Percentiles rank a stretch among this genome's conserved stretches.
Conservation (phyloP, 805 yeast species). For the Isabelozyma heimii region DNA sequence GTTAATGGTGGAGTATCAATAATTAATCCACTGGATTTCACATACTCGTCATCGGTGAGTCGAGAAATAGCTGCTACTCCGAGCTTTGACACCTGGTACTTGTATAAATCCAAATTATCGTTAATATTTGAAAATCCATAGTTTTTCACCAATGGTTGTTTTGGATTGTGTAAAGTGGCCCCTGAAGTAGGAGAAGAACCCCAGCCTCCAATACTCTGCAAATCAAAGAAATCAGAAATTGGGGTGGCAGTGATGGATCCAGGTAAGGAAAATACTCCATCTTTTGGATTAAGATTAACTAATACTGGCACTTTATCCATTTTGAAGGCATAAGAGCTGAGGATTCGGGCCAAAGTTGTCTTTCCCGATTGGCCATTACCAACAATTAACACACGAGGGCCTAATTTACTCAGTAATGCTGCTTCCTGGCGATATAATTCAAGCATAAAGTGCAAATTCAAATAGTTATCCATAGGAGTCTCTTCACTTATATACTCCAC, state of each 20-base stretch:
- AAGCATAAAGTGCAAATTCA: constrained; percentile 73
- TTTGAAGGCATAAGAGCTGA: constrained; percentile 75
- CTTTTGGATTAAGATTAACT: constrained; percentile 76
- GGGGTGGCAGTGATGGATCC: constrained; percentile 86
- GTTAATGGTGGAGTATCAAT: constrained; percentile 72
- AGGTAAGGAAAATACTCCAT: constrained; percentile 71
- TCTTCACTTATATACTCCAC: constrained; percentile 71
- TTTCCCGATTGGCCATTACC: constrained; percentile 81
- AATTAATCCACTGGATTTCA: constrained; percentile 54
- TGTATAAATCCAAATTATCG: constrained; percentile 59
- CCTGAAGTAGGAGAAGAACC: constrained; percentile 72
- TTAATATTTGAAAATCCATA: constrained; percentile 65
- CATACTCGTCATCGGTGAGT: constrained; percentile 46
- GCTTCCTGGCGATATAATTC: constrained; percentile 49
- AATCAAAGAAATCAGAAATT: constrained; percentile 74
- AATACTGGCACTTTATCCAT: constrained; percentile 64
- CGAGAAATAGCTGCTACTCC: constrained; percentile 50
- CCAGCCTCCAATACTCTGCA: constrained; percentile 70
- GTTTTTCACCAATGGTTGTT: constrained; percentile 82
- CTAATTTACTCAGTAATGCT: constrained; percentile 14
- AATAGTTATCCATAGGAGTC: constrained; percentile 58
- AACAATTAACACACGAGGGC: constrained; percentile 64
- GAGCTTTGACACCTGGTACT: constrained; percentile 45
- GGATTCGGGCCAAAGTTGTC: constrained; percentile 64
- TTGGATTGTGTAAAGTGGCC: constrained; percentile 73